Conservation (phyloP, 2,329 filamentous ascomycete genomes). For the Clonostachys rosea region DNA sequence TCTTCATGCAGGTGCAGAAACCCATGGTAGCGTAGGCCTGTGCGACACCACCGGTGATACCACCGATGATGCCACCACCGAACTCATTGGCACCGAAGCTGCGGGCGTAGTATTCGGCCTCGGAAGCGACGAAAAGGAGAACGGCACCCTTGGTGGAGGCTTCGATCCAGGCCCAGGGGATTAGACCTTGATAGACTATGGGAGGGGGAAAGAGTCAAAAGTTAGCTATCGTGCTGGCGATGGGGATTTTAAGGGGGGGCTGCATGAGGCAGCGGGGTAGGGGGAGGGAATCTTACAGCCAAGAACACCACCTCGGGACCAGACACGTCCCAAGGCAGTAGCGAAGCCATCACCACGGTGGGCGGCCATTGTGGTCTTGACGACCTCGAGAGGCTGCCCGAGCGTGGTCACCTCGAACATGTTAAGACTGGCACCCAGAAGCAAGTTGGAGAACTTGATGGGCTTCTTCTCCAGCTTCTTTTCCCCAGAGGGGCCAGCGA, state of each 20-base stretch:
- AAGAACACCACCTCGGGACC: constrained; percentile 86
- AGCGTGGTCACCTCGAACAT: constrained; percentile 78
- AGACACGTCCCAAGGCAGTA: constrained; percentile 79
- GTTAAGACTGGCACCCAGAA: constrained; percentile 91
- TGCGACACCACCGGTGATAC: constrained; percentile 90
- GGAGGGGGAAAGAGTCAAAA: constrained; percentile 13
- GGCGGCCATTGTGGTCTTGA: constrained; percentile 99
- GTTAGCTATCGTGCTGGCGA: neutral
- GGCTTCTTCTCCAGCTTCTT: constrained; percentile 91
- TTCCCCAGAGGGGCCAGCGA: constrained; percentile 43
- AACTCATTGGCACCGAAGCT: constrained; percentile 81
- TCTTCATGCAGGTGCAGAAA: constrained; percentile 99
- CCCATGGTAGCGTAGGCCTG: constrained; percentile 99
- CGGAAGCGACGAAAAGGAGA: constrained; percentile 96
- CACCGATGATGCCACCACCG: constrained; percentile 80
- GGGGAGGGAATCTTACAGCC: constrained; percentile 68
- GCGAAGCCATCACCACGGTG: constrained; percentile 87
- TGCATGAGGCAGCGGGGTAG: neutral
- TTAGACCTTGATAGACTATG: constrained; percentile 97
- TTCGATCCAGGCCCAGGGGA: constrained; percentile 99
- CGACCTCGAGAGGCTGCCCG: constrained; percentile 86
- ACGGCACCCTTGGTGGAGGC: constrained; percentile 99
- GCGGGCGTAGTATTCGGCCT: constrained; percentile 94
- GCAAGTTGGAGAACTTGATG: constrained; percentile 98
- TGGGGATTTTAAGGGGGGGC: neutral